These are phyloP conservation scores for Ceratocystis variospora DNA, from an alignment of 2,329 filamentous ascomycete species.

Conservation along the genomic window DNA sequence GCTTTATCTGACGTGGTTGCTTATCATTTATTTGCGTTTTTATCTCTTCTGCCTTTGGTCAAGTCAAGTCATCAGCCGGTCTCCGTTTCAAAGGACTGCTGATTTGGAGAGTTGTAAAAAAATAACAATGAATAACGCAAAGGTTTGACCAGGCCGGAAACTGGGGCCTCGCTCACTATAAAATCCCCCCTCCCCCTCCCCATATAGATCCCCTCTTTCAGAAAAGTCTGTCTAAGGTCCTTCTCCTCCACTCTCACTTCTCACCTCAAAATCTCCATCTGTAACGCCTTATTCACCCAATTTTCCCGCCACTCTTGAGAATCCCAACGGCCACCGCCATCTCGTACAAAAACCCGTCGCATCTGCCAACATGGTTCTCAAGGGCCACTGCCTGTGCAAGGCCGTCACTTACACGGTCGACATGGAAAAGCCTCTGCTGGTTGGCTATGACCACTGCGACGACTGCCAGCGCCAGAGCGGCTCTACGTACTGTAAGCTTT, in stretches of 20 bases:
- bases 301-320: neutral
- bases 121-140: neutral
- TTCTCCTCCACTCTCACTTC: neutral
- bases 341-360: neutral
- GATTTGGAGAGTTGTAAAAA: neutral
- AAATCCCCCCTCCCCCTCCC: slow-evolving; percentile 2
- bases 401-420: slow-evolving; percentile 53
- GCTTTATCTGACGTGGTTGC: neutral
- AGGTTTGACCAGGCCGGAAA: slow-evolving; percentile 1
- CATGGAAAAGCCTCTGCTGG: slow-evolving; percentile 38
- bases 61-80: neutral
- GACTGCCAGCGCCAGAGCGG: slow-evolving; percentile 59
- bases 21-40: neutral
- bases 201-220: neutral
- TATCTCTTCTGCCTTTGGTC: neutral
- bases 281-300: neutral
- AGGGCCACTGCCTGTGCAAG: slow-evolving; percentile 58
- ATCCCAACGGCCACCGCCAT: neutral
- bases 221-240: neutral
- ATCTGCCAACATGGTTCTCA: slow-evolving; percentile 43
- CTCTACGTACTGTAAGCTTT: slow-evolving; percentile 49
- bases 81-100: neutral
- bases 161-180: slow-evolving; percentile 12
- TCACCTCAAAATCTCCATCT: neutral
- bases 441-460: slow-evolving; percentile 58